Evolutionary conservation across 306 rosid genomes (phyloP).

Genomic region (Gleditsia sinensis): DNA sequence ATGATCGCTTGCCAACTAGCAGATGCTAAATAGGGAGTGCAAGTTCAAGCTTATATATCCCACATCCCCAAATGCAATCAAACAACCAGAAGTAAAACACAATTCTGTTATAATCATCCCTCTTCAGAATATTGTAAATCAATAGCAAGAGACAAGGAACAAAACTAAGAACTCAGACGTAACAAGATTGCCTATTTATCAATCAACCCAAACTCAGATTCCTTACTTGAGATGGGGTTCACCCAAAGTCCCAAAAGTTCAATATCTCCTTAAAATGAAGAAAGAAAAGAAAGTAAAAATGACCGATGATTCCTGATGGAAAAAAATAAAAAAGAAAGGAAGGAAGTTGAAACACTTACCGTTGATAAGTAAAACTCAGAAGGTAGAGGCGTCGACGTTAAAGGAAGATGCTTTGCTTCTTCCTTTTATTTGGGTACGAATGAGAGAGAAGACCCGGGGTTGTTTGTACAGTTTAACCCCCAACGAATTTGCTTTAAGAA

Average conservation of each 20-base stretch:
- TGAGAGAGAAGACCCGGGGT: constrained; percentile 8
- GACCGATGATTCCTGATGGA: constrained; percentile 3
- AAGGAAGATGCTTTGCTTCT: constrained; percentile 64
- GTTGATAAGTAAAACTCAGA: constrained; percentile 34
- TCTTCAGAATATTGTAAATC: constrained; percentile 20
- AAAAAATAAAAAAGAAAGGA: background rate
- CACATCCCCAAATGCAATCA: constrained; percentile 16
- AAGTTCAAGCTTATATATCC: background rate
- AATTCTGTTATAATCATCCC: background rate
- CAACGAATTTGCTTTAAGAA: constrained; percentile 17
- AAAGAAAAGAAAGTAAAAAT: background rate
- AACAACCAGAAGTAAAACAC: constrained; percentile 8
- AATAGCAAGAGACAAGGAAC: constrained; percentile 29
- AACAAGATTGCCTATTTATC: constrained; percentile 28
- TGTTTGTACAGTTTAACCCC: constrained; percentile 32
- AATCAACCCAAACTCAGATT: constrained; percentile 45
- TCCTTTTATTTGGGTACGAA: background rate
- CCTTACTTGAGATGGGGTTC: constrained; percentile 57
- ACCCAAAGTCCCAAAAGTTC: constrained; percentile 37
- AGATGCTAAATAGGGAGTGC: background rate
- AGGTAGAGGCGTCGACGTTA: constrained; percentile 1
- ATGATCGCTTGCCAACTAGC: background rate
- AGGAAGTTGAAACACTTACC: constrained; percentile 42
- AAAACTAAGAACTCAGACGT: constrained; percentile 17
- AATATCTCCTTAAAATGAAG: constrained; percentile 37